A percentile compares a stretch with the other conserved stretches of the same genome.
These are phyloP conservation scores for Cladosporium halotolerans DNA, from an alignment of 2,329 filamentous ascomycete species.

Conservation along the genomic window DNA sequence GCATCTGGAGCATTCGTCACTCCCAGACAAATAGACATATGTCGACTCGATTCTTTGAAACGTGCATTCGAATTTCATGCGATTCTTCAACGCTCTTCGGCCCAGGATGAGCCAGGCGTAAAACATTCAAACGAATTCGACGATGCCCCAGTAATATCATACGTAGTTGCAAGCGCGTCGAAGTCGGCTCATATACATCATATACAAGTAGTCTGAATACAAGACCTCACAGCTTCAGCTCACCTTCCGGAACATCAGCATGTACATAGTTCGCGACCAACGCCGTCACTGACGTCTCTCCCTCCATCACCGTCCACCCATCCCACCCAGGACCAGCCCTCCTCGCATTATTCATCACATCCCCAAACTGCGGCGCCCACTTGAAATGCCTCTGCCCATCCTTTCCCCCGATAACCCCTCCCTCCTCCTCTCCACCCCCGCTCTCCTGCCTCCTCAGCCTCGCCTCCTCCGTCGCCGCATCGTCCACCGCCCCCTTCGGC, in stretches of 20 bases:
- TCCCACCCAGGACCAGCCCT: conserved; percentile 75
- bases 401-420: conserved; percentile 33
- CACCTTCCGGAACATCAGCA: conserved; percentile 57
- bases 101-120: no score
- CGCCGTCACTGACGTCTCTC: conserved; percentile 83
- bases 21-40: no score
- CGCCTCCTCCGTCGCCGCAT: conserved; percentile 61
- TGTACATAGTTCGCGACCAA: conserved; percentile 92
- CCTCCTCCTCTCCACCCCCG: conserved; percentile 33
- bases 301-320: conserved; percentile 85
- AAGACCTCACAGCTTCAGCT: conserved; percentile 63
- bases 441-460: conserved; percentile 60
- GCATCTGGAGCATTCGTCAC: no score
- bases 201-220: no score
- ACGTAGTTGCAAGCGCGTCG: no score
- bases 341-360: conserved; percentile 84
- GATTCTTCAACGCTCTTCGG: no score
- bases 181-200: no score
- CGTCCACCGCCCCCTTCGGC: conserved; percentile 52
- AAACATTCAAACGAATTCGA: no score
- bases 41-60: no score
- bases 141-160: no score
- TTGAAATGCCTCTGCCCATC: conserved; percentile 85
- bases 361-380: conserved; percentile 81
- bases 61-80: no score